Evolutionary conservation across 352 stramenopile species (phyloP), one percentile per base, ranked within the genome.

Genomic region (Pythium graminicola): DNA sequence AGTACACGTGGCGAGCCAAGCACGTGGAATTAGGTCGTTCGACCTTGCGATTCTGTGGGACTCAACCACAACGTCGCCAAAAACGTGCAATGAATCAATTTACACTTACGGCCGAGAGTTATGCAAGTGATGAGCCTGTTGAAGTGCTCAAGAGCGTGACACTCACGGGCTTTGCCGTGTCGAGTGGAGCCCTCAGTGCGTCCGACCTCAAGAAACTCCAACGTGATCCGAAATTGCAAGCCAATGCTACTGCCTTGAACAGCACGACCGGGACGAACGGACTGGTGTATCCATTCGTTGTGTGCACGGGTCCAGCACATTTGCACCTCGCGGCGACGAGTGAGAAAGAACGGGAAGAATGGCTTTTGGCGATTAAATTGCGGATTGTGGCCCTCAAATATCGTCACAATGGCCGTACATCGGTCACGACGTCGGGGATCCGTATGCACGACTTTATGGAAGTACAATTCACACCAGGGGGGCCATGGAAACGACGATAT

Each of bases 351-450:
- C 69, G 77, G 19, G 69, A 72, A 10, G 66, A 86, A 41, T 88
- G 77, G 78, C 65, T 86, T 28, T 42, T 73, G 8, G 75, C 75
- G 0, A 85, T 86, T 50, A 71, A 73, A 19, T 54, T 85, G 62
- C 73, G 78, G 26, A 81, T 89, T 44, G 79, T 86, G 36, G 53
- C 69, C 3, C 49, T 89, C 10, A 86, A 89, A 33, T 82, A 85
- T 31, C 77, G 69, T 29, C 62, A 73, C 40, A 82, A 79, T 14
- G 33, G 52, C 8, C 26, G 39, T 14, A 13, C 20, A 24, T 17
- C 20, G 41, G 49, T 17, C 51, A 60, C 31, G 31, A 14, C 14
- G 31, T 36, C 31, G 8, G 60, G 38, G 16, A 58, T 67, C 9
- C 70, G 79, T 14, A 57, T 85, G 9, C 69, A 75, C 9, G 64